Conservation (phyloP, 495 filamentous ascomycete species). For the Penicillium macrosclerotiorum region DNA sequence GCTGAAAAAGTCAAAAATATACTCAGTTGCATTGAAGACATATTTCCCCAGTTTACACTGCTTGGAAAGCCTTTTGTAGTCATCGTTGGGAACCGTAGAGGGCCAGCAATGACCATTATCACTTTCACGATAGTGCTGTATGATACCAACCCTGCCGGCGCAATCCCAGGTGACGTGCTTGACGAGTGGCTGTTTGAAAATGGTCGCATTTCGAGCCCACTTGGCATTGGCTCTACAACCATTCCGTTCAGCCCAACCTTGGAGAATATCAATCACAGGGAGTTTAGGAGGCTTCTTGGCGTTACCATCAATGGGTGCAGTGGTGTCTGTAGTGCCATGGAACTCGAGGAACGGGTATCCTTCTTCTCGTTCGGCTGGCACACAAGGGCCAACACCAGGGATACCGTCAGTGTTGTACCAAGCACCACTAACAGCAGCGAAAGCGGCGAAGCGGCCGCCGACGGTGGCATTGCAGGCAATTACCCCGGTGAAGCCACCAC, state of each 20-base stretch:
- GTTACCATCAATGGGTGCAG: constrained; percentile 23
- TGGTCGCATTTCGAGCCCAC: constrained; percentile 20
- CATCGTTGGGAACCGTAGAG: constrained; percentile 35
- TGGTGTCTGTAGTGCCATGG: constrained; percentile 45
- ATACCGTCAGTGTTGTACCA: constrained; percentile 37
- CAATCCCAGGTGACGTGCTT: constrained; percentile 37
- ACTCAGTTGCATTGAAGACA: constrained; percentile 23
- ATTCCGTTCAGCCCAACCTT: constrained; percentile 39
- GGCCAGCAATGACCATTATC: constrained; percentile 48
- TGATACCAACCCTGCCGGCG: constrained; percentile 28
- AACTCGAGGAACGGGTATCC: constrained; percentile 47
- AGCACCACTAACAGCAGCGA: constrained; percentile 42
- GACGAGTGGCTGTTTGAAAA: constrained; percentile 15
- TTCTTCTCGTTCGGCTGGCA: constrained; percentile 10
- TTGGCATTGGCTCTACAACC: constrained; percentile 14
- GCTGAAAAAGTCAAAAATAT: constrained; percentile 25
- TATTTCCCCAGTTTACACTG: constrained; percentile 19
- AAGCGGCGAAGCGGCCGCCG: constrained; percentile 42
- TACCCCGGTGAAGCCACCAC: constrained; percentile 53
- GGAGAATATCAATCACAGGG: constrained; percentile 31
- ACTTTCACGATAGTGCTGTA: constrained; percentile 49
- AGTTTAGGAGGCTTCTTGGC: constrained; percentile 6
- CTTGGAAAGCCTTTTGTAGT: constrained; percentile 11
- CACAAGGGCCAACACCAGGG: constrained; percentile 27
- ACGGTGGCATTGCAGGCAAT: constrained; percentile 50